Conservation (phyloP, 208 protist species). For the Balamuthia mandrillaris region DNA sequence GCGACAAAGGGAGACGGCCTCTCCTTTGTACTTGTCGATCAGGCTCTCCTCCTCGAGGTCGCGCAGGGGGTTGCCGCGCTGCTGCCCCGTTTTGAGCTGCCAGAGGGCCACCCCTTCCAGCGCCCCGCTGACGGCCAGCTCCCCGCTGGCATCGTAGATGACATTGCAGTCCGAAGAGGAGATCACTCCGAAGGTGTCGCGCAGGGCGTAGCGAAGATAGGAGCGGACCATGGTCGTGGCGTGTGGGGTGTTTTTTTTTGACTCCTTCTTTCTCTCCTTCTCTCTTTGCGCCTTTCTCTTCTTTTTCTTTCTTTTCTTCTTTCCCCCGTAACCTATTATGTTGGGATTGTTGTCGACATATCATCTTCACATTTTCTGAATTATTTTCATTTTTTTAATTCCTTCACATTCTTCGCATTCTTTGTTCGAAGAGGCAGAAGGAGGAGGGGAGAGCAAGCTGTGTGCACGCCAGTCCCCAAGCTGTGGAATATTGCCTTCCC, state of each 20-base stretch:
- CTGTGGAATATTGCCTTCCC: too few relatives aligned
- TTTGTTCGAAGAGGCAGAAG: too few relatives aligned
- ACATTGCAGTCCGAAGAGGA: constrained; percentile 5
- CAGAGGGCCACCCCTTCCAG: constrained; percentile 58
- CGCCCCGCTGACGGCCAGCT: constrained; percentile 17
- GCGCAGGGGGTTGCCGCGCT: not conserved
- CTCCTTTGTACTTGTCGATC: not conserved
- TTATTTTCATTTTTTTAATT: too few relatives aligned
- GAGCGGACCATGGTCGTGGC: constrained; percentile 63
- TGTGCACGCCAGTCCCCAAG: too few relatives aligned
- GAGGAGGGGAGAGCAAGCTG: too few relatives aligned
- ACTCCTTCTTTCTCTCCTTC: not conserved
- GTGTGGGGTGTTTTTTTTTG: too few relatives aligned
- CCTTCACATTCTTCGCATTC: too few relatives aligned
- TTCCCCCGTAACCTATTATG: too few relatives aligned
- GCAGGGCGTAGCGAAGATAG: constrained; percentile 58
- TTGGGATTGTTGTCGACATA: too few relatives aligned
- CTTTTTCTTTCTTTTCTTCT: not conserved
- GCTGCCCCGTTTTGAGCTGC: constrained; percentile 29
- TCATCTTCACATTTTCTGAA: too few relatives aligned
- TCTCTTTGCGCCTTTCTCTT: not conserved
- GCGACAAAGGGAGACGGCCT: not conserved
- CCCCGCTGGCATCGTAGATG: not conserved
- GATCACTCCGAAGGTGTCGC: constrained; percentile 47
- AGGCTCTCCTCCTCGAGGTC: not conserved